A percentile compares a stretch with the other conserved stretches of the same genome.
phyloP scores from a whole-genome alignment of 2,329 filamentous ascomycete genomes.

The Claviceps cyperi region DNA sequence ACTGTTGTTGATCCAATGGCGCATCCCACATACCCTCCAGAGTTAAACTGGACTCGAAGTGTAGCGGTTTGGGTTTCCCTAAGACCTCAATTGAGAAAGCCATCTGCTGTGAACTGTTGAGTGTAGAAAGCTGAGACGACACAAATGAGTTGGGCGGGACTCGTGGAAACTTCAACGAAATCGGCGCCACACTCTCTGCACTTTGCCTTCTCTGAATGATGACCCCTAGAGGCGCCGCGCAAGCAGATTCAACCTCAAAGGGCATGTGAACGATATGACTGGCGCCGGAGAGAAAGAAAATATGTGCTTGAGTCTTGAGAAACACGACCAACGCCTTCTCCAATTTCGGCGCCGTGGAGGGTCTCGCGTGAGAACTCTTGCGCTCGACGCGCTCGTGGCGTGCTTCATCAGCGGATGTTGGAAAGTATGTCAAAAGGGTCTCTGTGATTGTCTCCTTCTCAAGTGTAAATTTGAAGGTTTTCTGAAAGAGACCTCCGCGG shows the following conservation, averaged over 20 bases:
- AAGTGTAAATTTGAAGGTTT: constrained; percentile 71
- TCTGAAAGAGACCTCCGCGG: constrained; percentile 67
- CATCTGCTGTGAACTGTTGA: constrained; percentile 35
- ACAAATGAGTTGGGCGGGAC: constrained; percentile 76
- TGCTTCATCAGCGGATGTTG: constrained; percentile 31
- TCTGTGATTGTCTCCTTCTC: constrained; percentile 81
- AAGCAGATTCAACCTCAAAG: constrained; percentile 82
- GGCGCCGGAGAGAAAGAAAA: constrained; percentile 79
- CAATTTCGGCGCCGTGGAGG: constrained; percentile 15
- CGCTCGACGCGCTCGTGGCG: background rate
- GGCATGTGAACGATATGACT: constrained; percentile 85
- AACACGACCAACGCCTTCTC: constrained; percentile 74
- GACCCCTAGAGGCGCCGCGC: constrained; percentile 68
- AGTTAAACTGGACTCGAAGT: constrained; percentile 36
- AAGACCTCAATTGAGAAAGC: constrained; percentile 43
- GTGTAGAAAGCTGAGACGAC: constrained; percentile 47
- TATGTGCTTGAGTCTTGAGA: constrained; percentile 80
- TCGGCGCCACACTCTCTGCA: constrained; percentile 31
- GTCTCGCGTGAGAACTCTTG: constrained; percentile 4
- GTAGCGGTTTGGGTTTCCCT: constrained; percentile 39
- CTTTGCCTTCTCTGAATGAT: constrained; percentile 70
- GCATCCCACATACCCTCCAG: constrained; percentile 45
- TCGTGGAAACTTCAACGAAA: constrained; percentile 40
- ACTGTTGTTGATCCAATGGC: constrained; percentile 35
- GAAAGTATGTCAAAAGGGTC: constrained; percentile 74